phyloP scores from a whole-genome alignment of 805 yeast species.

The Lipomyces spencermartinsiae region DNA sequence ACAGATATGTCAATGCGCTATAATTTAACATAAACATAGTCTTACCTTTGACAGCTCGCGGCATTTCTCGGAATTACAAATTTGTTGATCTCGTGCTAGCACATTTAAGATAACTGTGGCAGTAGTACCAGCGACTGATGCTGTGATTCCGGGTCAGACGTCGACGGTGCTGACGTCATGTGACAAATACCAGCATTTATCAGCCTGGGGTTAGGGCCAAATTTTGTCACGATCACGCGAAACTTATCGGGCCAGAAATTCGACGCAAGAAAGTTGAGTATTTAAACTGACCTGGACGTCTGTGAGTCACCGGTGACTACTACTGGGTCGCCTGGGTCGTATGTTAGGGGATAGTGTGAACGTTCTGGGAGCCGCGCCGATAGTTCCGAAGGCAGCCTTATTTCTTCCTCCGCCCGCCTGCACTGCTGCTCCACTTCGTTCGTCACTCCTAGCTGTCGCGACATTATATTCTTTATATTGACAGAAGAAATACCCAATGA shows the following conservation, averaged over 20 bases:
- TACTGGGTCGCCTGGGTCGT: too few species aligned
- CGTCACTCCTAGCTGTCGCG: not conserved
- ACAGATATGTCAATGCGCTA: constrained; percentile 4
- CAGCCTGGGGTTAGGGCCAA: not conserved
- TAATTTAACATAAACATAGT: not conserved
- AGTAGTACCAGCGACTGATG: too few species aligned
- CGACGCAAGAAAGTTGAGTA: not conserved
- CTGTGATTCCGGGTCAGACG: too few species aligned
- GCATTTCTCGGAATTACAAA: constrained; percentile 22
- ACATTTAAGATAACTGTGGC: not conserved
- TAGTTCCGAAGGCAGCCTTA: too few species aligned
- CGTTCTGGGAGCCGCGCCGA: not conserved
- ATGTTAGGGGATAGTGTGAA: too few species aligned
- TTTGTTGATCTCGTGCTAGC: not conserved
- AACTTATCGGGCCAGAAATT: not conserved
- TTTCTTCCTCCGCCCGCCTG: not conserved
- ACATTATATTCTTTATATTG: not conserved
- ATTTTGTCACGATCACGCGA: not conserved
- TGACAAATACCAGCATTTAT: not conserved
- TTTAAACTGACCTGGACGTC: not conserved
- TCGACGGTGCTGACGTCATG: not conserved
- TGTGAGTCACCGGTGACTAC: too few species aligned
- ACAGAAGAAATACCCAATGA: not conserved
- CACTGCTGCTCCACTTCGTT: not conserved
- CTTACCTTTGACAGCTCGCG: constrained; percentile 37